Conservation (phyloP, 257 asterid genomes). For the Solanum appendiculatum region DNA sequence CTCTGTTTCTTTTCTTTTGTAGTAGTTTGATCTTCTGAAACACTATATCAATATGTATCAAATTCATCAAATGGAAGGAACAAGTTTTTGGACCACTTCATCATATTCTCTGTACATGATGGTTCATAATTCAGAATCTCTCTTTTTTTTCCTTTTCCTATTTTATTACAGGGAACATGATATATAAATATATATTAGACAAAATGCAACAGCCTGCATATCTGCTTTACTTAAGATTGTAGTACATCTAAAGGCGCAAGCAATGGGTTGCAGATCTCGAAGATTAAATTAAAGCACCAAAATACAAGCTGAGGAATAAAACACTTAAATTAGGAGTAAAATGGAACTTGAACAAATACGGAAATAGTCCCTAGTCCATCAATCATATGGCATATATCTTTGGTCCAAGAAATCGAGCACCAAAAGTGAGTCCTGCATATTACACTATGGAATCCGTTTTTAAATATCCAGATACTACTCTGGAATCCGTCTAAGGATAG, state of each 20-base stretch:
- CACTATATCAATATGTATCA: neutral
- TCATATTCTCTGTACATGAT: neutral
- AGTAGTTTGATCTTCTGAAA: neutral
- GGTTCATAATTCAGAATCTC: neutral
- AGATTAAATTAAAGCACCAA: neutral
- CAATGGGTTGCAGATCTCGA: neutral
- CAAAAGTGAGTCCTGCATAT: neutral
- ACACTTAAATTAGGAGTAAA: neutral
- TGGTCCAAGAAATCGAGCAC: neutral
- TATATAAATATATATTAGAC: neutral
- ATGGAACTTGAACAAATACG: neutral
- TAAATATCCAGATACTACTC: neutral
- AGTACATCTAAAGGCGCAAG: neutral
- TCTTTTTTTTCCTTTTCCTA: neutral
- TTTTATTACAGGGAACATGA: neutral
- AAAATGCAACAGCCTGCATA: neutral
- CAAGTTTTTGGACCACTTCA: neutral
- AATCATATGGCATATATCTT: neutral
- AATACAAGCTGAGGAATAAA: neutral
- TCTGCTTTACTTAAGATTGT: neutral
- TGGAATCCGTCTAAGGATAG: neutral
- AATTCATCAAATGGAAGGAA: neutral
- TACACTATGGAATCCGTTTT: neutral
- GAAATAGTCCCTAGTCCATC: neutral
- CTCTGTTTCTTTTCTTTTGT: neutral